Evolutionary conservation across 345 rosid species (phyloP).

Genomic region (Erysimum cheiranthoides): DNA sequence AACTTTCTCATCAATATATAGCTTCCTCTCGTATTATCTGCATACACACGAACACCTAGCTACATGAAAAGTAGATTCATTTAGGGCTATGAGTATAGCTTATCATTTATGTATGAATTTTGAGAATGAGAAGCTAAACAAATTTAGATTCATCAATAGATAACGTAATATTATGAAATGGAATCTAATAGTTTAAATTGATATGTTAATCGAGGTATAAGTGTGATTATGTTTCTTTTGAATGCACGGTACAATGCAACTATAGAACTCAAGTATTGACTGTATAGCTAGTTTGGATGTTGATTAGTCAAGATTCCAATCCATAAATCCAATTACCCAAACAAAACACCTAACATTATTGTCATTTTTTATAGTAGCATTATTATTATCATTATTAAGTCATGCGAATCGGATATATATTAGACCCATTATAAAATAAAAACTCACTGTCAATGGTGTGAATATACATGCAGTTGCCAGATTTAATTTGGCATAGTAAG

Average conservation of each 20-base stretch:
- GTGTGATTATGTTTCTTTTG: not conserved
- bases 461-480: not conserved
- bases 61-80: constrained; percentile 9
- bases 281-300: not conserved
- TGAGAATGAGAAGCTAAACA: constrained; percentile 24
- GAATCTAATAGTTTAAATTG: not conserved
- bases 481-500: not conserved
- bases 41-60: constrained; percentile 3
- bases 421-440: not conserved
- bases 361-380: no score
- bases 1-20: not conserved
- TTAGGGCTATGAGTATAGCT: constrained; percentile 1
- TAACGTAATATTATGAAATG: not conserved
- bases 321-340: not conserved
- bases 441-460: not conserved
- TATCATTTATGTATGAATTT: not conserved
- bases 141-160: not conserved
- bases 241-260: constrained; percentile 1
- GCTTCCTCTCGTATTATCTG: constrained; percentile 4
- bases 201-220: not conserved
- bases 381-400: not conserved
- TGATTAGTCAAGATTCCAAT: not conserved
- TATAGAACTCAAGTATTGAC: constrained; percentile 13
- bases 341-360: not conserved
- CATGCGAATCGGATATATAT: not conserved